phyloP scores from a whole-genome alignment of 176 grass and related monocot genomes.

The Carex parvula region DNA sequence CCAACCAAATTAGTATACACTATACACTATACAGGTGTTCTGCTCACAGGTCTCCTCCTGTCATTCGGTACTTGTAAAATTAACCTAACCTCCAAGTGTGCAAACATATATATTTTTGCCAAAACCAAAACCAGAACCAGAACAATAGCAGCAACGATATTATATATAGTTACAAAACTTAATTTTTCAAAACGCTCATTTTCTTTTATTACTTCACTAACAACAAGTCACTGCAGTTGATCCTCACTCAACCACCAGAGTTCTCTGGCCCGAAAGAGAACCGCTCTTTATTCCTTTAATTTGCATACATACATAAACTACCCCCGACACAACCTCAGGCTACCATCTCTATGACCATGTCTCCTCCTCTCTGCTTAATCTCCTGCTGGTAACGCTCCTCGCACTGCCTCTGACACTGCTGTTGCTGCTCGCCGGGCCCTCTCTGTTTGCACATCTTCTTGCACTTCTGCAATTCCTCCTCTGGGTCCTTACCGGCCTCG shows the following conservation, averaged over 20 bases:
- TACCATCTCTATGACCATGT: conserved; percentile 18
- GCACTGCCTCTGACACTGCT: conserved; percentile 5
- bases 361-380: neutral
- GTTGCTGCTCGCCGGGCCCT: neutral
- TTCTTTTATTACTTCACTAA: conserved; percentile 3
- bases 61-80: no score
- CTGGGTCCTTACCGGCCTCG: neutral
- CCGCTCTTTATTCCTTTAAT: neutral
- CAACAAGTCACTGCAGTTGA: conserved; percentile 7
- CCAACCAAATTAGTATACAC: no score
- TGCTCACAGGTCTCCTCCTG: no score
- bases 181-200: neutral
- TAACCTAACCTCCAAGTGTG: no score
- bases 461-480: conserved; percentile 8
- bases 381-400: neutral
- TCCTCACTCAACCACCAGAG: neutral
- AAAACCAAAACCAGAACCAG: no score
- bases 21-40: no score
- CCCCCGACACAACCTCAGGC: neutral
- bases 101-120: no score
- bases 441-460: conserved; percentile 1
- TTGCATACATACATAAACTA: neutral
- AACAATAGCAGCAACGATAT: no score
- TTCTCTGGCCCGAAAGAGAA: neutral
- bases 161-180: no score